Evolutionary conservation across 2,329 filamentous ascomycete species (phyloP), one percentile per base, ranked within the genome.

Genomic region (Cladophialophora yegresii): DNA sequence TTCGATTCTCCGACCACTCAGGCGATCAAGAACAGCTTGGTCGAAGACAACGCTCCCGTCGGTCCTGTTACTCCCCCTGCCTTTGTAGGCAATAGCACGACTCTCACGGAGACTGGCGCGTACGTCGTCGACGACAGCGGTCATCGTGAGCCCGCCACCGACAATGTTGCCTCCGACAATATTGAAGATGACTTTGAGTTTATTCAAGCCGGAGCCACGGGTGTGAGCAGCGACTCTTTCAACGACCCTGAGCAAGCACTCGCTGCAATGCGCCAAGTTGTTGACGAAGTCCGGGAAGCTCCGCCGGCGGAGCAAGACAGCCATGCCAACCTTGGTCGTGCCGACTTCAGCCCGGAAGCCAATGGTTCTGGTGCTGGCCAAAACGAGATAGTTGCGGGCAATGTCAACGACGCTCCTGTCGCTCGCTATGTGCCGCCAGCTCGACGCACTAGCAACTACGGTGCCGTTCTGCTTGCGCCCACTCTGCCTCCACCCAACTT

Each of bases 231-330:
- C 16, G 61, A 60, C 20, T 40, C 30, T n/a, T 43, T 59, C 50
- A 47, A 55, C 49, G 50, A 63, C 20, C 57, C 57, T 10, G 57
- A 59, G 32, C 12, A 22, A 30, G 57, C 56, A 33, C 23, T 49
- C 8, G 28, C 45, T 4, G 51, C 54, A 20, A 55, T 62, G 45
- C 60, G 43, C 16, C 26, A 50, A 30, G 43, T 60, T 8, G 28
- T 54, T 20, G 36, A 26, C 9, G 32, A 50, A 28, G 32, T 54
- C 30, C 20, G 43, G 16, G 43, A 61, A n/a, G 53, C 40, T 43
- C 50, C 51, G 32, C 40, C 50, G 13, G 13, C 30, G 13, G 45
- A 54, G 8, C 45, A 54, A 7, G 51, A 60, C 22, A 22, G n/a
- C 36, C 36, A 43, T 28, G 4, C 13, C 28, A 13, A 43, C 20